A percentile compares a stretch with the other conserved stretches of the same genome.
Conservation (phyloP, 306 rosid species). For the Nissolia schottii region DNA sequence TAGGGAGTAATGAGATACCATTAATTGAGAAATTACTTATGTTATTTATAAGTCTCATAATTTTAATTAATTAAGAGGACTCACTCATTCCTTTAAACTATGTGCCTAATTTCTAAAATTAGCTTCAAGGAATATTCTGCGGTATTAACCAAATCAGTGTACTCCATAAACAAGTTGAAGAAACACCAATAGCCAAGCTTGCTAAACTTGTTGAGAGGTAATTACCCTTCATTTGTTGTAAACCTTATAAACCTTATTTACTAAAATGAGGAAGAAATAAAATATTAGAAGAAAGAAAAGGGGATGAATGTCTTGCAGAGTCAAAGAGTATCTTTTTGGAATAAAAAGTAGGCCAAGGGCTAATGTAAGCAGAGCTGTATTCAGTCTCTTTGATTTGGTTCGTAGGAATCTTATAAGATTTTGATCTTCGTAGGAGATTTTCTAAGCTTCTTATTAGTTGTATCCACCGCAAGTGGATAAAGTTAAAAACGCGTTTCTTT, state of each 20-base stretch:
- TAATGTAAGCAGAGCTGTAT: not conserved
- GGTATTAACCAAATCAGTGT: not conserved
- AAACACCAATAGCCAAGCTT: not conserved
- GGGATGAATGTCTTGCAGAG: not conserved
- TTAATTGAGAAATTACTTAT: no score
- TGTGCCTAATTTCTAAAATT: not conserved
- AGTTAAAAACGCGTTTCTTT: conserved; percentile 33
- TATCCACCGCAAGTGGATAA: conserved; percentile 12
- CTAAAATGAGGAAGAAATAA: not conserved
- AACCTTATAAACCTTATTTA: not conserved
- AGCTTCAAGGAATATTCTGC: not conserved
- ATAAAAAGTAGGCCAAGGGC: not conserved
- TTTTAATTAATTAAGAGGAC: no score
- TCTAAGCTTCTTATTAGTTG: conserved; percentile 28
- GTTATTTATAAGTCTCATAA: no score
- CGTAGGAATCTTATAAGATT: not conserved
- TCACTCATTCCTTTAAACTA: no score
- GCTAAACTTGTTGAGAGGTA: not conserved
- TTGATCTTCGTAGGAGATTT: conserved; percentile 16
- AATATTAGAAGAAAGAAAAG: not conserved
- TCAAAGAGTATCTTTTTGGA: not conserved
- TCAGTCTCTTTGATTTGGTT: not conserved
- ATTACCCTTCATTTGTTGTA: not conserved
- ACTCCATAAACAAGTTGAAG: not conserved
- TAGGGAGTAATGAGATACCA: no score